Percentiles rank a stretch among this genome's conserved stretches.
Conservation (phyloP, 441 rosid species). For the Omphalea diandra region DNA sequence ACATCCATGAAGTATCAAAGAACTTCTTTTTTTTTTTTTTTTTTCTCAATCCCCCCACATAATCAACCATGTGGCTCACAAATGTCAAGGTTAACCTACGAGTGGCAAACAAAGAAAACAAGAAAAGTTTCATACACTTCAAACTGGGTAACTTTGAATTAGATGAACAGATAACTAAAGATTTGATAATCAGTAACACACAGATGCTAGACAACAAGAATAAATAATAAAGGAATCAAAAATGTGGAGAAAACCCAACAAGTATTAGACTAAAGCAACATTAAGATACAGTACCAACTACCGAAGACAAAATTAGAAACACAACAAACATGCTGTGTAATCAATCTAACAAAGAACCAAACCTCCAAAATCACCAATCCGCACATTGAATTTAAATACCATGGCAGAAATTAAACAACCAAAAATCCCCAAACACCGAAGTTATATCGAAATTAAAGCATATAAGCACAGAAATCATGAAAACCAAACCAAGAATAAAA, state of each 20-base stretch:
- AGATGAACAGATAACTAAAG: too few species aligned
- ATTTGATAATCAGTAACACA: neutral
- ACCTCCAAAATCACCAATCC: neutral
- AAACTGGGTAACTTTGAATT: too few species aligned
- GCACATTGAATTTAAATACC: neutral
- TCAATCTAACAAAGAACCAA: neutral
- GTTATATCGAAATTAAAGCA: neutral
- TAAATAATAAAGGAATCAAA: neutral
- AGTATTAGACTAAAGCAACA: neutral
- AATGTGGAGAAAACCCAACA: neutral
- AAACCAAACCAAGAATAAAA: neutral
- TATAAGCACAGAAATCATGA: neutral
- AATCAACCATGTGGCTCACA: neutral
- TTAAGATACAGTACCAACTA: neutral
- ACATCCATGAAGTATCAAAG: too few species aligned
- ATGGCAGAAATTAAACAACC: neutral
- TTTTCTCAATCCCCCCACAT: too few species aligned
- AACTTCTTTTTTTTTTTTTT: too few species aligned
- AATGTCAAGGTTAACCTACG: too few species aligned
- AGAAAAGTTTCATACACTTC: neutral
- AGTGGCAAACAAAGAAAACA: too few species aligned
- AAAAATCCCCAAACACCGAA: neutral
- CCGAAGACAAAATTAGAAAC: conserved; percentile 1
- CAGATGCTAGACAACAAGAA: neutral
- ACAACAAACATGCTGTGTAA: neutral